phyloP scores from a whole-genome alignment of 2,329 filamentous ascomycete species.

The Colletotrichum godetiae region DNA sequence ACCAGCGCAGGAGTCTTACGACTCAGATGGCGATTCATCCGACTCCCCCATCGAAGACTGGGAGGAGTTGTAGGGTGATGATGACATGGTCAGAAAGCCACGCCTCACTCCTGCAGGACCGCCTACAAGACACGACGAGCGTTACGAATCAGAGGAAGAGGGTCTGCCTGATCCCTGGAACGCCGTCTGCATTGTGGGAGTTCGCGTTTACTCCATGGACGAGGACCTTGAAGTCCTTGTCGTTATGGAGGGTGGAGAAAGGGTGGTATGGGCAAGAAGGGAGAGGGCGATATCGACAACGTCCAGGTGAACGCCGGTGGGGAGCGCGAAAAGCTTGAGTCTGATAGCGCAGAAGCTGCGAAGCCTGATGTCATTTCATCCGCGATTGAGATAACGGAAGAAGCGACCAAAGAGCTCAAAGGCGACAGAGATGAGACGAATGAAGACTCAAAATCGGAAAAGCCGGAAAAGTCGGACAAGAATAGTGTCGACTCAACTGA shows the following conservation, averaged over 20 bases:
- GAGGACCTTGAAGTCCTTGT: too few species aligned
- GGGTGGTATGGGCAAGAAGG: too few species aligned
- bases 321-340: conserved; percentile 61
- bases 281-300: conserved; percentile 66
- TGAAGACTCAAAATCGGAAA: conserved; percentile 33
- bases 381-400: not conserved
- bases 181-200: too few species aligned
- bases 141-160: too few species aligned
- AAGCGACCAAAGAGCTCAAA: not conserved
- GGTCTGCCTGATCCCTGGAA: too few species aligned
- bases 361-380: not conserved
- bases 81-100: conserved; percentile 66
- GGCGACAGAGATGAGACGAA: conserved; percentile 7
- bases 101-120: conserved; percentile 51
- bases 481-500: conserved; percentile 29
- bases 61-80: conserved; percentile 68
- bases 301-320: conserved; percentile 67
- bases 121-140: conserved; percentile 45
- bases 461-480: conserved; percentile 12
- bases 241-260: too few species aligned
- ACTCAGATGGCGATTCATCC: conserved; percentile 66
- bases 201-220: too few species aligned
- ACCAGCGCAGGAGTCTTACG: conserved; percentile 32
- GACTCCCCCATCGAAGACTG: conserved; percentile 70
- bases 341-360: conserved; percentile 57